Percentiles rank a stretch among this genome's conserved stretches.
These are phyloP conservation scores for Gossypium raimondii DNA, from an alignment of 345 rosid genomes.

Conservation along the genomic window DNA sequence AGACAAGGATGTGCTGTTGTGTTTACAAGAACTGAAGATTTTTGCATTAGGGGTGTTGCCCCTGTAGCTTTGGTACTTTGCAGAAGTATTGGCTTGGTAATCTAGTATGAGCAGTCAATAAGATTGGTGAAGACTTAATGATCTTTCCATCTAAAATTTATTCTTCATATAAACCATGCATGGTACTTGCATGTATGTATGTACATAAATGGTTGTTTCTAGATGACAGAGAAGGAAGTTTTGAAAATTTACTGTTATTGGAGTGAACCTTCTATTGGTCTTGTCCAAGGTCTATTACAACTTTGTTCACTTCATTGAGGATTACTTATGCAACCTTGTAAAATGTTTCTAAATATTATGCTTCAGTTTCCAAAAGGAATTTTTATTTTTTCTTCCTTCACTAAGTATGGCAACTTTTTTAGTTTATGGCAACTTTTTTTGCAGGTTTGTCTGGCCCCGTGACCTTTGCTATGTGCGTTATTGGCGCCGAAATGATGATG, in stretches of 20 bases:
- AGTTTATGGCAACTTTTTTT: slow-evolving; percentile 2
- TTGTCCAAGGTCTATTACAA: background rate
- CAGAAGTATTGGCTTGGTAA: background rate
- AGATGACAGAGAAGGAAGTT: background rate
- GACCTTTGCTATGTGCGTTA: slow-evolving; percentile 98
- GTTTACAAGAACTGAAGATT: background rate
- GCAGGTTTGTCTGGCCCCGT: slow-evolving; percentile 98
- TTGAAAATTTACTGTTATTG: background rate
- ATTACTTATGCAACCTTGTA: background rate
- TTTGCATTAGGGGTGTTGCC: background rate
- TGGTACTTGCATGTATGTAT: background rate
- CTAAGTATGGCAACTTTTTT: background rate
- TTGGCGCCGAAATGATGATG: slow-evolving; percentile 99
- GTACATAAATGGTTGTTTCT: background rate
- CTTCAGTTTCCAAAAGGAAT: background rate
- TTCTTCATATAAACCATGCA: background rate
- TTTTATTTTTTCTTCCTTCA: background rate
- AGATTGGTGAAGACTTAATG: background rate
- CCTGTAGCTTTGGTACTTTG: background rate
- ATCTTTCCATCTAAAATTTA: background rate
- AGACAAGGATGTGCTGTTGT: background rate
- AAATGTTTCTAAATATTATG: background rate
- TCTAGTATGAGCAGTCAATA: background rate
- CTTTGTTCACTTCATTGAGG: background rate
- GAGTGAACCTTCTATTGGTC: background rate